A percentile compares a stretch with the other conserved stretches of the same genome.
These are phyloP conservation scores for Linaria vulgaris DNA, from an alignment of 257 asterid genomes.

Conservation along the genomic window DNA sequence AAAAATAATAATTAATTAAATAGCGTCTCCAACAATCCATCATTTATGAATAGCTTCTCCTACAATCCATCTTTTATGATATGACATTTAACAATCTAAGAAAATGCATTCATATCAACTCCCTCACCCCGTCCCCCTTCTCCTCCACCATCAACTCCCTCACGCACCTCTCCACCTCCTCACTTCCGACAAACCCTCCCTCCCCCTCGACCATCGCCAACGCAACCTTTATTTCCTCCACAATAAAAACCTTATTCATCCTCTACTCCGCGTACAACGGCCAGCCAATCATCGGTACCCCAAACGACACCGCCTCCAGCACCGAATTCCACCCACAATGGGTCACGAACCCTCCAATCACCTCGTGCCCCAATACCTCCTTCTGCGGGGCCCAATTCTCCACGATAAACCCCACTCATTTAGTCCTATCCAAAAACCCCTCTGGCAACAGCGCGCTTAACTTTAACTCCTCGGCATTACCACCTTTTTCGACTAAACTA, in stretches of 20 bases:
- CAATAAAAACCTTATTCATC: conserved; percentile 28
- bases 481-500: conserved; percentile 18
- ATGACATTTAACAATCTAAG: too few relatives aligned
- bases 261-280: conserved; percentile 42
- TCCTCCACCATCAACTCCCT: conserved; percentile 35
- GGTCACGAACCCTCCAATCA: conserved; percentile 39
- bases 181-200: conserved; percentile 28
- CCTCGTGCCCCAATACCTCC: conserved; percentile 25
- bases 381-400: conserved; percentile 31
- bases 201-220: conserved; percentile 24
- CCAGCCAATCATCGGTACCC: conserved; percentile 41
- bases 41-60: too few relatives aligned
- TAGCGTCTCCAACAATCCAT: too few relatives aligned
- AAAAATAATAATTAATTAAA: too few relatives aligned
- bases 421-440: conserved; percentile 33
- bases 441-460: conserved; percentile 29
- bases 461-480: too few relatives aligned
- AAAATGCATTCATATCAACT: too few relatives aligned
- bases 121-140: conserved; percentile 21
- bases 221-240: conserved; percentile 37
- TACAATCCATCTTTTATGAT: too few relatives aligned
- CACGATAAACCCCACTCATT: conserved; percentile 25
- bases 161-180: conserved; percentile 34
- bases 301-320: conserved; percentile 31
- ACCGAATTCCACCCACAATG: conserved; percentile 39